Evolutionary conservation across 306 rosid species (phyloP).

Genomic region (Lupinus albus): DNA sequence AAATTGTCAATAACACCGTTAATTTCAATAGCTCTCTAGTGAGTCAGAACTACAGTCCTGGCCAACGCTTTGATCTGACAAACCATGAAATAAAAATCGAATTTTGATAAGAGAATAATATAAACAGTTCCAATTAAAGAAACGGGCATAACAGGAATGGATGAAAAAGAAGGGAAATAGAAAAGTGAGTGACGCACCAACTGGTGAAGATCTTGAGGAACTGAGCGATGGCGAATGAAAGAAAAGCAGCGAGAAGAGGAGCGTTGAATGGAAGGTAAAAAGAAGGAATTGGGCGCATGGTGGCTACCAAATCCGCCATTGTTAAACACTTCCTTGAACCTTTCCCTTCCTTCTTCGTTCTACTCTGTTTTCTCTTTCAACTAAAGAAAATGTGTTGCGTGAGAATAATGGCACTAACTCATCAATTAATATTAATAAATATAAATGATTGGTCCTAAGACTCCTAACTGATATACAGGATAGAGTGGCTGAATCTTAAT

Average conservation of each 20-base stretch:
- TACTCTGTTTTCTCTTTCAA: neutral
- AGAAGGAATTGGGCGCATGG: slow-evolving; percentile 6
- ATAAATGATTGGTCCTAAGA: too few relatives aligned
- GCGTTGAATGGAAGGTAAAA: slow-evolving; percentile 51
- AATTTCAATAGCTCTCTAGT: neutral
- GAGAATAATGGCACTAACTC: neutral
- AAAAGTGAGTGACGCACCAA: slow-evolving; percentile 54
- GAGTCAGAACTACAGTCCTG: neutral
- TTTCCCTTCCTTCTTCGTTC: neutral
- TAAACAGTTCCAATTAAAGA: neutral
- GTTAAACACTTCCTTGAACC: slow-evolving; percentile 55
- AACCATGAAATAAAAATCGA: neutral
- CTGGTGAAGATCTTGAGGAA: slow-evolving; percentile 95
- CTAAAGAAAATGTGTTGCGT: neutral
- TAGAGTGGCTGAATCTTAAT: too few relatives aligned
- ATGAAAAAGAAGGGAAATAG: neutral
- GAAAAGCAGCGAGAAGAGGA: slow-evolving; percentile 67
- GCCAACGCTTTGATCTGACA: neutral
- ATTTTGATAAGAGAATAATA: neutral
- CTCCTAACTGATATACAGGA: too few relatives aligned
- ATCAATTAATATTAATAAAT: too few relatives aligned
- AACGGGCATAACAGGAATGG: neutral
- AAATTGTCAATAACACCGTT: neutral
- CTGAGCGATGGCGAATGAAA: slow-evolving; percentile 79
- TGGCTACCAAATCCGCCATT: slow-evolving; percentile 55